Evolutionary conservation across 306 rosid species (phyloP).

Genomic region (Cucurbita pepo): DNA sequence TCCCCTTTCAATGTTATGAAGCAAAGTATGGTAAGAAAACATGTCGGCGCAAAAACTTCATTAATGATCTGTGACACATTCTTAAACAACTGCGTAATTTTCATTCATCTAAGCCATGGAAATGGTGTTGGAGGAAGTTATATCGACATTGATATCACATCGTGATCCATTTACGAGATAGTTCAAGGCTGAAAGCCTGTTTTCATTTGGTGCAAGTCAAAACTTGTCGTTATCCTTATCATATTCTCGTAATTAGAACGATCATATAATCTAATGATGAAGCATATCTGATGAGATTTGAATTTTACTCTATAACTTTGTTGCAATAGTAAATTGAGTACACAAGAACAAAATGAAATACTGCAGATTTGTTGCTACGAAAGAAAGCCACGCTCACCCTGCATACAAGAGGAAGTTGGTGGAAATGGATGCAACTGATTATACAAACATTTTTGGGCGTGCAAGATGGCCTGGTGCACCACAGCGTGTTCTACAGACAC

Average conservation of each 20-base stretch:
- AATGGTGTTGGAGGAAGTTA: background rate
- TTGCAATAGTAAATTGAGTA: background rate
- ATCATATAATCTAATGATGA: too few species aligned
- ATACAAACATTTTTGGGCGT: constrained; percentile 60
- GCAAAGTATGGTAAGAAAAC: background rate
- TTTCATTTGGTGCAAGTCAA: background rate
- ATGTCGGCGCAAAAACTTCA: background rate
- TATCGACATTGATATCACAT: background rate
- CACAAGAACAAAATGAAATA: background rate
- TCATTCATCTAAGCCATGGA: background rate
- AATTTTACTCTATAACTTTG: background rate
- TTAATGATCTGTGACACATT: background rate
- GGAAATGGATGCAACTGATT: constrained; percentile 47
- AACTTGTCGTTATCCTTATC: background rate
- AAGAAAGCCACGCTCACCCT: constrained; percentile 78
- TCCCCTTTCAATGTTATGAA: background rate
- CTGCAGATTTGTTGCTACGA: constrained; percentile 70
- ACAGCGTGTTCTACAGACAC: constrained; percentile 57
- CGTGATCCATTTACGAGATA: background rate
- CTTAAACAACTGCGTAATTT: background rate
- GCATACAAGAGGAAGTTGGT: constrained; percentile 56
- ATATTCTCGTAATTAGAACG: too few species aligned
- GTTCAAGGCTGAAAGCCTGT: background rate
- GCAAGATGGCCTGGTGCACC: constrained; percentile 79
- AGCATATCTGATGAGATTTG: background rate